These are phyloP conservation scores for Pyrenophora graminea DNA, from an alignment of 2,329 filamentous ascomycete species.

Conservation along the genomic window DNA sequence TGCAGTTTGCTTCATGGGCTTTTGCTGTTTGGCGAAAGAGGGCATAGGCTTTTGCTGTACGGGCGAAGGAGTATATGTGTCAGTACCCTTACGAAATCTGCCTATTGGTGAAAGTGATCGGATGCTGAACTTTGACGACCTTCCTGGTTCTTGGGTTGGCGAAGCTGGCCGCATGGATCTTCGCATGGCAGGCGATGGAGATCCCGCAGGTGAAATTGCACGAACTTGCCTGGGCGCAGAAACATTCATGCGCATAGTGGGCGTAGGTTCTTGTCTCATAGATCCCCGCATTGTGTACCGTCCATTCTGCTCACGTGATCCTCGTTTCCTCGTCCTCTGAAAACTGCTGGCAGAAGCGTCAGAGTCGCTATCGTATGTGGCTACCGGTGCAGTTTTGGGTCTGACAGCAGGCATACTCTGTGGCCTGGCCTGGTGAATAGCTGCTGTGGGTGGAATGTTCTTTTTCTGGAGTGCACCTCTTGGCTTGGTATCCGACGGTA, in stretches of 20 bases:
- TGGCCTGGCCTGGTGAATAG: conserved; percentile 28
- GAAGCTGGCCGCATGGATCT: conserved; percentile 42
- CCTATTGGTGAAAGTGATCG: conserved; percentile 71
- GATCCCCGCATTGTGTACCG: conserved; percentile 69
- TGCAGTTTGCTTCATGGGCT: conserved; percentile 23
- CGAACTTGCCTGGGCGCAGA: conserved; percentile 46
- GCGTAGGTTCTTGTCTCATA: conserved; percentile 61
- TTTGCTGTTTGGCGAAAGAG: conserved; percentile 28
- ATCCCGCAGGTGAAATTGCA: conserved; percentile 47
- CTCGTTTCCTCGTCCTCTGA: conserved; percentile 60
- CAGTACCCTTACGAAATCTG: conserved; percentile 52
- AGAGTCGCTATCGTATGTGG: conserved; percentile 48
- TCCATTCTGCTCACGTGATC: conserved; percentile 46
- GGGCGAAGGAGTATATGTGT: conserved; percentile 18
- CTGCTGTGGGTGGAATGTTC: conserved; percentile 38
- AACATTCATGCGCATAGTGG: conserved; percentile 36
- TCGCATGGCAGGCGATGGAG: conserved; percentile 33
- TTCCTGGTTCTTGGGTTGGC: conserved; percentile 35
- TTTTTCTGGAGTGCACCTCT: conserved; percentile 47
- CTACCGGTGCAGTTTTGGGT: conserved; percentile 24
- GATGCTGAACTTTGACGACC: conserved; percentile 66
- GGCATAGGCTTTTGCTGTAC: conserved; percentile 20
- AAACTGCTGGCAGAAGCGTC: conserved; percentile 72
- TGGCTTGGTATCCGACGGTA: conserved; percentile 27
- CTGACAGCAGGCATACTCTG: conserved; percentile 31